Base-by-base conservation (phyloP, 805 yeast species). In the Wickerhamomyces chaumierensis region DNA sequence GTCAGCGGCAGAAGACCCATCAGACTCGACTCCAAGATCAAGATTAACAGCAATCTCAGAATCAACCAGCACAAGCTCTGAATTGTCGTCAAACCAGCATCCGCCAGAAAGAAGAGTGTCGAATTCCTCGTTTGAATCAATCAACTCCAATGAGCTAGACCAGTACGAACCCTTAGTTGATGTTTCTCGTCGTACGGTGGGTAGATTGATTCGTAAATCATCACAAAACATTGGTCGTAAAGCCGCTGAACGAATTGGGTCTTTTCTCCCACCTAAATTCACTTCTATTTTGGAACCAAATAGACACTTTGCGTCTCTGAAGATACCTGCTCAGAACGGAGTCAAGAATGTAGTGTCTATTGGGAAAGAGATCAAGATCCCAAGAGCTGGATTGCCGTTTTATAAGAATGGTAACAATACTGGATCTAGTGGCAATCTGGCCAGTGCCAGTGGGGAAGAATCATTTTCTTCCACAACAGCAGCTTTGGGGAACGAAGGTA, bases 211-310 rank as follows among this genome's bases (percentile, higher is more conserved):
- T 19, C 63, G 94, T 48, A 66, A 85, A 43, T 81, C 90, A 2
- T 82, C 92, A 0, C 94, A 83, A 49, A 75, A 73, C 4, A 62
- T 82, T 40, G 88, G 90, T 0, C 63, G 88, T 36, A 75, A 74
- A 45, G 92, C 92, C 1, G 95, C 95, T 0, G 94, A 81, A 49
- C 81, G 78, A 38, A 78, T 87, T 72, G 95, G 94, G 0, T 84
- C 84, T n/a, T 81, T 80, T 44, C 66, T 88, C 18, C 96, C 96
- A 2, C 67, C 78, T 12, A 75, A 82, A 39, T 77, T 88, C 31
- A 75, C 85, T 11, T 83, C 94, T 2, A 78, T 88, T 41, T 63
- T 88, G 49, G 96, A 88, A 52, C 94, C 96, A 13, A 75, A 83
- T 18, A 70, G 98, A 45, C 95, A 88, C 53, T 92, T 85, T 67